A percentile compares a stretch with the other conserved stretches of the same genome.
Conservation (phyloP, 2,329 filamentous ascomycete species). For the Aureobasidium subglaciale region DNA sequence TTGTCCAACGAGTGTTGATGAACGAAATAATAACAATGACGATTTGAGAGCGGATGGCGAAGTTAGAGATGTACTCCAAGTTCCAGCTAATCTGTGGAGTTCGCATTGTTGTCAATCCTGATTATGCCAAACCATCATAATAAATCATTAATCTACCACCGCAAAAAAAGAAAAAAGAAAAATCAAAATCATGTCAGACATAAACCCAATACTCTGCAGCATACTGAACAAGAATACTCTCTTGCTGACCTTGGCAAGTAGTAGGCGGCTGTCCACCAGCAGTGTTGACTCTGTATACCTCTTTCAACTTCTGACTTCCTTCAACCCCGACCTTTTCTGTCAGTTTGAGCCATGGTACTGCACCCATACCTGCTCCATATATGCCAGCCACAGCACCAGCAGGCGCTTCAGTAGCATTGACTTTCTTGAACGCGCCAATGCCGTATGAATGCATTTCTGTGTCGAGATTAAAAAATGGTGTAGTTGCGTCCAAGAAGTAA, state of each 20-base stretch:
- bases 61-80: too few species aligned
- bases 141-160: neutral
- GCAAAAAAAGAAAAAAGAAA: neutral
- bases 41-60: too few species aligned
- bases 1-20: neutral
- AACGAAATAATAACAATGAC: neutral
- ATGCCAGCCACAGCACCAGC: slow-evolving; percentile 51
- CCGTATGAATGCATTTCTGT: slow-evolving; percentile 46
- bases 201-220: slow-evolving; percentile 70
- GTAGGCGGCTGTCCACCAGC: slow-evolving; percentile 70
- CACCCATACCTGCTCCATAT: slow-evolving; percentile 51
- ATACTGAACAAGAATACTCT: slow-evolving; percentile 68
- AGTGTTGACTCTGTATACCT: slow-evolving; percentile 79
- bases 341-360: slow-evolving; percentile 77
- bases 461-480: slow-evolving; percentile 75
- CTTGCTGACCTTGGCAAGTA: slow-evolving; percentile 60
- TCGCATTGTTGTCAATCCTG: too few species aligned
- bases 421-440: slow-evolving; percentile 59
- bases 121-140: too few species aligned
- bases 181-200: neutral
- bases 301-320: slow-evolving; percentile 56
- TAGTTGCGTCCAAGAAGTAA: slow-evolving; percentile 65
- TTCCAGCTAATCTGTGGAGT: too few species aligned
- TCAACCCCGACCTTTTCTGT: slow-evolving; percentile 36
- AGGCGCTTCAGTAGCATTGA: slow-evolving; percentile 56